phyloP scores from a whole-genome alignment of 83 land plant genomes.

The Picea abies region DNA sequence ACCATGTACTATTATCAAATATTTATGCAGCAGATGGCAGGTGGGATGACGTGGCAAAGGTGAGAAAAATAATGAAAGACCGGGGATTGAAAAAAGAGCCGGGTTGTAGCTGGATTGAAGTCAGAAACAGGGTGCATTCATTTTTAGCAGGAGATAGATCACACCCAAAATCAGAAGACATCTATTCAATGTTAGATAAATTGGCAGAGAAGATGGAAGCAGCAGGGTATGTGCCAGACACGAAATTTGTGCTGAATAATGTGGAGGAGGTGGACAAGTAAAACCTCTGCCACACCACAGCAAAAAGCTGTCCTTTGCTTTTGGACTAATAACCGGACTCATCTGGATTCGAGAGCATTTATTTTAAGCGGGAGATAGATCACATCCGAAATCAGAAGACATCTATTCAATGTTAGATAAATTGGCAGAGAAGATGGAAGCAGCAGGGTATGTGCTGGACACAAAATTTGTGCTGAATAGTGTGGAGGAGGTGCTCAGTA shows the following conservation, averaged over 20 bases:
- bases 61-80: conserved; percentile 46
- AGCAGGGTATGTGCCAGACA: conserved; percentile 50
- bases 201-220: conserved; percentile 32
- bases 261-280: conserved; percentile 35
- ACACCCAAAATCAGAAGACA: conserved; percentile 38
- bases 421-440: conserved; percentile 32
- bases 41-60: conserved; percentile 41
- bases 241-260: conserved; percentile 38
- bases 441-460: conserved; percentile 46
- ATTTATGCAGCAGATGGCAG: conserved; percentile 35
- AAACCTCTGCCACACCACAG: conserved; percentile 39
- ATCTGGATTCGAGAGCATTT: conserved; percentile 12
- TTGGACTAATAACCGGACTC: conserved; percentile 18
- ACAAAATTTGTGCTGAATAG: conserved; percentile 39
- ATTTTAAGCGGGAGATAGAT: conserved; percentile 46
- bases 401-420: conserved; percentile 43
- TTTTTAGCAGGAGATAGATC: conserved; percentile 53
- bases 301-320: conserved; percentile 50
- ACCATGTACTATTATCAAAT: conserved; percentile 48
- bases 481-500: conserved; percentile 33
- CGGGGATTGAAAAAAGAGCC: conserved; percentile 47
- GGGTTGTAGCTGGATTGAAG: conserved; percentile 64
- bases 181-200: conserved; percentile 42
- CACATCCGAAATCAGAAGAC: conserved; percentile 38
- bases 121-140: conserved; percentile 34